These are phyloP conservation scores for Alternaria hordeiaustralica DNA, from an alignment of 2,329 filamentous ascomycete species.

Conservation along the genomic window DNA sequence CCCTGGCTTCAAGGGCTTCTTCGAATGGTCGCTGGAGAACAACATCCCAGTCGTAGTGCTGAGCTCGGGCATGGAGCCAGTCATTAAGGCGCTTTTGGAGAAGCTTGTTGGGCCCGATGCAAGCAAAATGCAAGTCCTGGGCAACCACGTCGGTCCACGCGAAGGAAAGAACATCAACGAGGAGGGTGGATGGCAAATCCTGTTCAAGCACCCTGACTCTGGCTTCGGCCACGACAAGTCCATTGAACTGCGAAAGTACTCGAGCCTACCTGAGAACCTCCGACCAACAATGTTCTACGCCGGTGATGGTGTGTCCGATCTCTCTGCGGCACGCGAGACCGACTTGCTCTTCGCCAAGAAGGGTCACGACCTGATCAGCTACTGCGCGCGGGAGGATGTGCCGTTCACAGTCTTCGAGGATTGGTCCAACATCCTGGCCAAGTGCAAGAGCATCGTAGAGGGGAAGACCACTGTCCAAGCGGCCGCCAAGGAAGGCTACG, in stretches of 20 bases:
- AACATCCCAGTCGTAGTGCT: slow-evolving; percentile 93
- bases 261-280: slow-evolving; percentile 68
- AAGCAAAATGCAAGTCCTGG: slow-evolving; percentile 84
- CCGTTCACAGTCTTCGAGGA: slow-evolving; percentile 88
- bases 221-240: slow-evolving; percentile 98
- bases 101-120: slow-evolving; percentile 81
- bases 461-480: slow-evolving; percentile 74
- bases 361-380: slow-evolving; percentile 85
- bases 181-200: slow-evolving; percentile 84
- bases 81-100: slow-evolving; percentile 83
- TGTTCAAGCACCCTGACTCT: slow-evolving; percentile 81
- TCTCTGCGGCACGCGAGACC: slow-evolving; percentile 82
- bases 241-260: slow-evolving; percentile 86
- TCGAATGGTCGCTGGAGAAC: slow-evolving; percentile 77
- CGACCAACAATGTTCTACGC: slow-evolving; percentile 91
- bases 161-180: slow-evolving; percentile 81
- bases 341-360: slow-evolving; percentile 94
- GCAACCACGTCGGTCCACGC: slow-evolving; percentile 76
- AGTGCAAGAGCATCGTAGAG: slow-evolving; percentile 75
- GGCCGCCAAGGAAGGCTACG: slow-evolving; percentile 64
- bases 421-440: slow-evolving; percentile 79
- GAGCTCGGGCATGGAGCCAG: slow-evolving; percentile 88
- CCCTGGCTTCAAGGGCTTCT: slow-evolving; percentile 86
- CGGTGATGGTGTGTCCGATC: slow-evolving; percentile 56
- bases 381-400: slow-evolving; percentile 82